Base-by-base conservation (phyloP, 2,329 filamentous ascomycete species). In the Sodiomyces alkalinus region DNA sequence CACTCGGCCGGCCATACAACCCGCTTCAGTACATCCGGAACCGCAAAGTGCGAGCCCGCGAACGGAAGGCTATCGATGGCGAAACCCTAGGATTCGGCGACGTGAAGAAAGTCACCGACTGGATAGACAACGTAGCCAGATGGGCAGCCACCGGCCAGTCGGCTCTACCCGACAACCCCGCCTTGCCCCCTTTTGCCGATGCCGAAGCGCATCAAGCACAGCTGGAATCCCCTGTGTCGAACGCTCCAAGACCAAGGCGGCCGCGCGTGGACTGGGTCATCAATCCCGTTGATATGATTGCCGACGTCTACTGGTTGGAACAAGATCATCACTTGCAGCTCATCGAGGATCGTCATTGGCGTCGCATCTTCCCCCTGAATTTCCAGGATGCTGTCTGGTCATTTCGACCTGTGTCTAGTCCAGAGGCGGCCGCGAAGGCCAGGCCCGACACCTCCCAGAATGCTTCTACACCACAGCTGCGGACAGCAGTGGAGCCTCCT, bases 11-110 rank as follows among this genome's bases (percentile, higher is more conserved):
- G 29, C 56, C 62, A 3, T 96, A 96, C 48, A 93, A 98, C 47
- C 90, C 87, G 4, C 55, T 98, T 15, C 90, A 96, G 50, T 83
- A 83, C 41, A 80, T 96, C 31, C 76, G 90, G 13, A 96, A 98
- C 46, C 70, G 87, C 26, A 87, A 86, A 47, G 69, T 90, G 9
- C 68, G 90, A 36, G 77, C 78, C 16, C 69, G 86, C 11, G 81
- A 92, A 52, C 70, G 81, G 22, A 75, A 69, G 38, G 55, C 67
- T 1, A 75, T 93, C 19, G 72, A 90, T 42, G 74, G 80, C 11
- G 74, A 82, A 36, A 62, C 64, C 2, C 75, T 80, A 39, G 81
- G 80, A 1, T 96, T 92, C 58, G 64, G 70, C 21, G 75, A 94
- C 48, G 59, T 81, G 2, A 60, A 68, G 4, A 68, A 61, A 25